These are phyloP conservation scores for Lachnellula suecica DNA, from an alignment of 2,329 filamentous ascomycete genomes.

Conservation along the genomic window DNA sequence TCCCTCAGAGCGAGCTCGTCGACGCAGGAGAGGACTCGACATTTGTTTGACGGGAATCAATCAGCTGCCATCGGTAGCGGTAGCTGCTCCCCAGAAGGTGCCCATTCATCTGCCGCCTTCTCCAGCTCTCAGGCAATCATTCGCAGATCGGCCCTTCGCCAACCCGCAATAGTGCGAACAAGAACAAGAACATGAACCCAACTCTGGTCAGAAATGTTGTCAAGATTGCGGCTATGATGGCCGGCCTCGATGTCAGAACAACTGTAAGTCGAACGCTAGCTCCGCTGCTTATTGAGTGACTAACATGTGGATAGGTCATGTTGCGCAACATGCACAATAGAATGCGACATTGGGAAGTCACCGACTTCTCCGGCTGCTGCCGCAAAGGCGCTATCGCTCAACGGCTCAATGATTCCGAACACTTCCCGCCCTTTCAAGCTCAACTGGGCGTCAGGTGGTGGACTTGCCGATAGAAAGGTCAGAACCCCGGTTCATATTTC, in stretches of 20 bases:
- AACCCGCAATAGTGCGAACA: too few relatives aligned
- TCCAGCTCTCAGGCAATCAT: too few relatives aligned
- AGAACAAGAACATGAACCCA: too few relatives aligned
- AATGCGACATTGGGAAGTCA: conserved; percentile 74
- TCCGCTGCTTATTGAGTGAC: not conserved
- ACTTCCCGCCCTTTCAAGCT: conserved; percentile 89
- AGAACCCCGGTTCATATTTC: conserved; percentile 37
- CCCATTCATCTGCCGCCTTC: too few relatives aligned
- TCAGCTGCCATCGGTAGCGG: too few relatives aligned
- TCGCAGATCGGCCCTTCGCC: too few relatives aligned
- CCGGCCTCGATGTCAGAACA: conserved; percentile 71
- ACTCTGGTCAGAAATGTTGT: conserved; percentile 60
- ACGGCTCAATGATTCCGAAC: conserved; percentile 1
- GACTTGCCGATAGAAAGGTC: conserved; percentile 87
- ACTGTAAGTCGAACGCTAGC: conserved; percentile 53
- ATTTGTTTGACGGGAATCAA: too few relatives aligned
- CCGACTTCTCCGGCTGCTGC: not conserved
- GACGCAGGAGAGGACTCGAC: too few relatives aligned
- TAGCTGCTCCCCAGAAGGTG: too few relatives aligned
- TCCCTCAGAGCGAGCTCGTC: conserved; percentile 5
- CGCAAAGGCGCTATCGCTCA: not conserved
- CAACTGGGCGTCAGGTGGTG: conserved; percentile 98
- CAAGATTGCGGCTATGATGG: conserved; percentile 57
- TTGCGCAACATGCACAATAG: conserved; percentile 93
- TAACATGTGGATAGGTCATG: conserved; percentile 68